These are phyloP conservation scores for Acidomyces sp. DNA, from an alignment of 495 filamentous ascomycete species.

Conservation along the genomic window DNA sequence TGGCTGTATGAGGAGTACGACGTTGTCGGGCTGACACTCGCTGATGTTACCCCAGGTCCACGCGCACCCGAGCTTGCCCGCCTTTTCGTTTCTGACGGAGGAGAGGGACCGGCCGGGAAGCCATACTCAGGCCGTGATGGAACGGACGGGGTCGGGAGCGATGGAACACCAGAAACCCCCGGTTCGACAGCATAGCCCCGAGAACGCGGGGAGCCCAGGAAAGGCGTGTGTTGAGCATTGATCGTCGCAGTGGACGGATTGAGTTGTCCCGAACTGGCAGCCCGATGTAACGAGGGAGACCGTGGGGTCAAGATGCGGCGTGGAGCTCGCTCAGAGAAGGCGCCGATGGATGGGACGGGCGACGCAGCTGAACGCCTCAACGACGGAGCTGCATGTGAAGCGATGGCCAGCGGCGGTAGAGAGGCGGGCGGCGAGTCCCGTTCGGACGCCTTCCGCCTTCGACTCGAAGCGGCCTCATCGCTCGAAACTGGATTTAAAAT, in stretches of 20 bases:
- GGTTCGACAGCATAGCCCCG: constrained; percentile 22
- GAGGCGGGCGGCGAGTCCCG: constrained; percentile 14
- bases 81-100: constrained; percentile 8
- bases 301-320: constrained; percentile 26
- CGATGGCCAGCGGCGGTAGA: constrained; percentile 6
- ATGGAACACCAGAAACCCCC: constrained; percentile 20
- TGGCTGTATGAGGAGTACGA: constrained; percentile 22
- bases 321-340: constrained; percentile 1
- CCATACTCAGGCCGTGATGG: constrained; percentile 15
- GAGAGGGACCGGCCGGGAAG: constrained; percentile 13
- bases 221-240: constrained; percentile 26
- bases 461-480: constrained; percentile 5
- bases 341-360: background rate
- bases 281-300: constrained; percentile 25
- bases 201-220: constrained; percentile 16
- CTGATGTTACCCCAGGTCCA: constrained; percentile 10
- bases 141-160: constrained; percentile 23
- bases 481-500: constrained; percentile 18
- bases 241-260: constrained; percentile 23
- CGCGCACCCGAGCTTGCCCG: constrained; percentile 3
- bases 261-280: constrained; percentile 23
- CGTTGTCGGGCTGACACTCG: constrained; percentile 21
- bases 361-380: background rate
- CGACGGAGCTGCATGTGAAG: constrained; percentile 1
- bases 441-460: constrained; percentile 19